Evolutionary conservation across 805 yeast species (phyloP).

Genomic region (Yarrowia keelungensis): DNA sequence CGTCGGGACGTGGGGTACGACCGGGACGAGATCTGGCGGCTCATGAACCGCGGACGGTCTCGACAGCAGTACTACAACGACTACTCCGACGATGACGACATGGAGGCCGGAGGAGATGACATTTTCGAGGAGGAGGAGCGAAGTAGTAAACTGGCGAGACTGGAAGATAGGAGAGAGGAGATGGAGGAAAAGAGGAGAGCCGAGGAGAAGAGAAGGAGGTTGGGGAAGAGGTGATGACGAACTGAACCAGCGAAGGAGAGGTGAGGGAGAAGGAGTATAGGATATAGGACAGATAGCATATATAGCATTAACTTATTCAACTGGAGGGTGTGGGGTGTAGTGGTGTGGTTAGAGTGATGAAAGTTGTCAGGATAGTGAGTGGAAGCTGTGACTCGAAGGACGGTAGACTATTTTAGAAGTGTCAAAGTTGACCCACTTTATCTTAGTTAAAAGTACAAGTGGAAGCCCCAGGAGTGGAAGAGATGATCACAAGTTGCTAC

Average conservation of each 20-base stretch:
- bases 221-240: neutral
- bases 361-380: too few relatives aligned
- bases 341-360: too few relatives aligned
- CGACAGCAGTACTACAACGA: constrained; percentile 58
- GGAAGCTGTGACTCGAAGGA: too few relatives aligned
- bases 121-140: constrained; percentile 80
- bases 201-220: constrained; percentile 41
- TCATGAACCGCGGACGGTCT: constrained; percentile 72
- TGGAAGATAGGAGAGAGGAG: constrained; percentile 79
- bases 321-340: too few relatives aligned
- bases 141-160: constrained; percentile 69
- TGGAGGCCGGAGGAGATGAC: constrained; percentile 96
- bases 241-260: too few relatives aligned
- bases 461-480: too few relatives aligned
- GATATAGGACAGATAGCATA: neutral
- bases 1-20: constrained; percentile 61
- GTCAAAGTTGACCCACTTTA: too few relatives aligned
- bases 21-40: constrained; percentile 87
- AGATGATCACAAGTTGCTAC: too few relatives aligned
- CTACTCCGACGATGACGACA: constrained; percentile 61
- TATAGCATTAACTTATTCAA: constrained; percentile 33
- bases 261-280: too few relatives aligned
- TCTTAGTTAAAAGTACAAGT: too few relatives aligned
- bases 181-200: constrained; percentile 42
- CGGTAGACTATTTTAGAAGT: too few relatives aligned